These are phyloP conservation scores for Stevia rebaudiana DNA, from an alignment of 140 eudicot genomes.

Conservation along the genomic window DNA sequence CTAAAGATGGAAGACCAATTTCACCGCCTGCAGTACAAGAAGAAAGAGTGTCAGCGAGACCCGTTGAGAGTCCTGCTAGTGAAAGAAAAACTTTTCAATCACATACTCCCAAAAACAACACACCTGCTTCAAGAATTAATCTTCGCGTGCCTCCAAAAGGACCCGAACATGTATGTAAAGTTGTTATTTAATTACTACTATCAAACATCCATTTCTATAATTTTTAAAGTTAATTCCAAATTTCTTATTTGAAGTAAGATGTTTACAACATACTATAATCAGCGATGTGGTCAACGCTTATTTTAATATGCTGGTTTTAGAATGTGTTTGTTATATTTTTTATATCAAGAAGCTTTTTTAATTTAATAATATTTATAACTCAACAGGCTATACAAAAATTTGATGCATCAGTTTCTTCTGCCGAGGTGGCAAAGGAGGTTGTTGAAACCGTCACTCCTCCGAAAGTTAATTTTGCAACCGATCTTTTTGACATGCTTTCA, in stretches of 20 bases:
- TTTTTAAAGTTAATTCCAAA: too few species aligned
- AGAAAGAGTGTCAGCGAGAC: constrained; percentile 44
- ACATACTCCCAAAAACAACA: constrained; percentile 33
- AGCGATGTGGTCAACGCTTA: background rate
- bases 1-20: constrained; percentile 60
- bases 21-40: constrained; percentile 59
- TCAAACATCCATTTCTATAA: constrained; percentile 5
- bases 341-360: background rate
- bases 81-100: constrained; percentile 49
- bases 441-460: constrained; percentile 48
- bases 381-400: constrained; percentile 46
- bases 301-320: constrained; percentile 2
- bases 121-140: constrained; percentile 48
- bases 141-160: constrained; percentile 79
- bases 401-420: constrained; percentile 37
- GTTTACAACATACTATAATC: constrained; percentile 1
- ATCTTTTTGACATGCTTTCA: constrained; percentile 87
- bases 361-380: constrained; percentile 10
- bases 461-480: constrained; percentile 79
- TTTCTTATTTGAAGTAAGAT: background rate
- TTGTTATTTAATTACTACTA: constrained; percentile 10
- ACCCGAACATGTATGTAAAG: constrained; percentile 60
- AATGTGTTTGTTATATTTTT: constrained; percentile 6
- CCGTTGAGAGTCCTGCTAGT: constrained; percentile 39
- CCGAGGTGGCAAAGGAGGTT: constrained; percentile 48